Conservation (phyloP, 768 basidiomycete species). For the Cytidiella melzeri region DNA sequence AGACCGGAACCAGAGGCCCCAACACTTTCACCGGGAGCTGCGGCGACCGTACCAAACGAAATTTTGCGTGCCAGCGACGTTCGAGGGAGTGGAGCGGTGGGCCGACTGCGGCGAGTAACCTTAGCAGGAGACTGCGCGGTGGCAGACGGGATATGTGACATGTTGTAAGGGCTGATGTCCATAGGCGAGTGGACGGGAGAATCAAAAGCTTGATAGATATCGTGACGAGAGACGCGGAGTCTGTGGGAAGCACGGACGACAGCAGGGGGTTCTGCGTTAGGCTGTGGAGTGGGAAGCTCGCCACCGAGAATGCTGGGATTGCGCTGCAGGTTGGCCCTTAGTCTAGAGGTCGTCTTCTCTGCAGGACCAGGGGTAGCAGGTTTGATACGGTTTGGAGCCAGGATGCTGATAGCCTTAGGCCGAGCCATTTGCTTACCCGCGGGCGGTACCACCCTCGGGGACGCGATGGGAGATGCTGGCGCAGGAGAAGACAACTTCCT, state of each 20-base stretch:
- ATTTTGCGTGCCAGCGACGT: constrained; percentile 47
- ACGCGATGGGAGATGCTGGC: constrained; percentile 16
- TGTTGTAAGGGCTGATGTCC: constrained; percentile 8
- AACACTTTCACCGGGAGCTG: constrained; percentile 31
- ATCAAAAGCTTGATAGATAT: background rate
- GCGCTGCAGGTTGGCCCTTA: constrained; percentile 41
- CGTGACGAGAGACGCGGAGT: background rate
- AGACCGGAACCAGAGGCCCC: constrained; percentile 35
- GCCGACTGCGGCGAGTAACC: constrained; percentile 46
- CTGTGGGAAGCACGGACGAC: constrained; percentile 4
- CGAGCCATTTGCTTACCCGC: constrained; percentile 10
- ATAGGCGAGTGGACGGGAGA: background rate
- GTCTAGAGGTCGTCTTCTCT: constrained; percentile 12
- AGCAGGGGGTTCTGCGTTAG: constrained; percentile 15
- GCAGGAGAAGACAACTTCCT: constrained; percentile 31
- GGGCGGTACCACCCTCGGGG: constrained; percentile 15
- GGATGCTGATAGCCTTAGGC: background rate
- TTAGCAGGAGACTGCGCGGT: constrained; percentile 25
- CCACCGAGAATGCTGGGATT: constrained; percentile 65
- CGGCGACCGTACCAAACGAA: constrained; percentile 52
- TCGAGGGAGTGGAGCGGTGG: constrained; percentile 28
- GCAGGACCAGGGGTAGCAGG: background rate
- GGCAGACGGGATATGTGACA: constrained; percentile 8
- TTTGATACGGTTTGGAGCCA: too few species aligned
- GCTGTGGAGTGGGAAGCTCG: constrained; percentile 47